Evolutionary conservation across 78 protist species (phyloP), one percentile per base, ranked within the genome.

Genomic region (Dictyostelium purpureum): DNA sequence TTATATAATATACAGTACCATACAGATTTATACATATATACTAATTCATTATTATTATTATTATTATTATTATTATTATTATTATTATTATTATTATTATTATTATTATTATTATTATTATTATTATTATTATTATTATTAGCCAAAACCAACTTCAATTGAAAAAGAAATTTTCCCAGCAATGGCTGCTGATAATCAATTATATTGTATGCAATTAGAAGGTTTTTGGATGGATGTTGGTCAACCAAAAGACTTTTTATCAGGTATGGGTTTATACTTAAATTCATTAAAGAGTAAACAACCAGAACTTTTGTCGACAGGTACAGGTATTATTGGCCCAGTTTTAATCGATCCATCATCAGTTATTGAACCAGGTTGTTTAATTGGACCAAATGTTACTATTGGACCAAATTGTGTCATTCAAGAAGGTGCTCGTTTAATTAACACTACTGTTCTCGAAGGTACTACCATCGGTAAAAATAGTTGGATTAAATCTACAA

Each of bases 141-240:
- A 59, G 85, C 87, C 87, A 67, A 77, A 40, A 69, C 87, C 93
- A 66, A 77, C 87, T n/a, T 67, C 82, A 57, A 82, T 82, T 40
- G 90, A 82, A 70, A 82, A 79, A 38, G 97, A 98, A 54, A 81
- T 95, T 37, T 98, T 98, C 95, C 99, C 99, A n/a, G 35, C 0
- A 12, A 94, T 98, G 98, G 99, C 99, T 24, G 26, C 6, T 10
- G 94, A 96, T 19, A 78, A 73, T 9, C 63, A 97, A 43, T 94
- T 98, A 24, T 98, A 71, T 93, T 85, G 88, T 38, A 95, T 97
- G 97, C 96, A 40, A 61, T 79, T 96, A 11, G 92, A 65, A n/a
- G 98, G 98, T 35, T 98, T 94, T 90, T 98, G 99, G 99, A 96
- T 98, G 98, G 99, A 98, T 81, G 93, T 98, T 21, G 99, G 99